These are phyloP conservation scores for Mucor indicus DNA, from an alignment of 371 early-diverging fungal genomes.

Conservation along the genomic window DNA sequence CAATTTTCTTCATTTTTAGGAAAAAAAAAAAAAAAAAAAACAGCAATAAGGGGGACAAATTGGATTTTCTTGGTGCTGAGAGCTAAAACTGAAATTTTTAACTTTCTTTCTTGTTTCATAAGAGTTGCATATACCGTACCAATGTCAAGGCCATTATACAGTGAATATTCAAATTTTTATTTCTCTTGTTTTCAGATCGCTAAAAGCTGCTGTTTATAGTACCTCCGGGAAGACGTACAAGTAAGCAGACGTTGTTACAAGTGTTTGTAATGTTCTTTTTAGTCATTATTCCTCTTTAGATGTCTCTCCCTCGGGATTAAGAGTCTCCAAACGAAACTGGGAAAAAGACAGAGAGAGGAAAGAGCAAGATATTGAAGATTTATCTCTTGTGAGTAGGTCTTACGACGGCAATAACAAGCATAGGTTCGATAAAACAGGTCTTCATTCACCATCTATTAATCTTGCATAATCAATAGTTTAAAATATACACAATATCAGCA, in stretches of 20 bases:
- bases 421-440: conserved; percentile 3
- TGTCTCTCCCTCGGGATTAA: background rate
- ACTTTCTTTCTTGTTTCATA: no score
- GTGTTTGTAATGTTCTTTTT: no score
- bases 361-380: conserved; percentile 1
- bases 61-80: no score
- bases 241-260: no score
- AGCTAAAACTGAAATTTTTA: no score
- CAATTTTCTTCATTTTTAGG: background rate
- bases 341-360: background rate
- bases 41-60: background rate
- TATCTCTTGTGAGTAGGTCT: conserved; percentile 15
- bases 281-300: background rate
- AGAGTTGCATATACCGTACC: background rate
- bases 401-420: background rate
- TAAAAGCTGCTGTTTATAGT: no score
- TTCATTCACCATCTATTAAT: no score
- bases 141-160: background rate
- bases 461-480: conserved; percentile 5
- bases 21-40: background rate
- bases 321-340: conserved; percentile 12
- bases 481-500: conserved; percentile 8
- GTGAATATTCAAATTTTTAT: background rate
- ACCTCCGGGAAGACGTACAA: no score
- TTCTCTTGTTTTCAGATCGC: no score